Percentiles rank a stretch among this genome's conserved stretches.
Conservation (phyloP, 2,329 filamentous ascomycete genomes). For the Trichoderma harzianum region DNA sequence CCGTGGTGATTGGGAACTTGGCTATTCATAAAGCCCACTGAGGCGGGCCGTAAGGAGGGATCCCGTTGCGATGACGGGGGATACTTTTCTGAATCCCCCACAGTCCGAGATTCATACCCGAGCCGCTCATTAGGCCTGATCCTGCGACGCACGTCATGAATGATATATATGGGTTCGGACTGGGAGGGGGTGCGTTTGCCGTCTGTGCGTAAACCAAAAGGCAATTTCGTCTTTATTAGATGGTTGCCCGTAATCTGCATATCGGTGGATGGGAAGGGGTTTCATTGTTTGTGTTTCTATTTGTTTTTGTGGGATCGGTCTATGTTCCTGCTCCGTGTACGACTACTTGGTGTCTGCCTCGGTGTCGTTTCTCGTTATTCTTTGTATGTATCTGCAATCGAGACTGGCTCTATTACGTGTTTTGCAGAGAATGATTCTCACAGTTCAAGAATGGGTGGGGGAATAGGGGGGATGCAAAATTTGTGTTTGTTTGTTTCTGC, state of each 20-base stretch:
- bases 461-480: background rate
- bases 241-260: background rate
- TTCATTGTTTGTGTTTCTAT: background rate
- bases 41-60: background rate
- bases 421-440: background rate
- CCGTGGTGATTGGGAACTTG: background rate
- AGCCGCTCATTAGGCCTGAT: background rate
- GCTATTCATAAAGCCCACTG: background rate
- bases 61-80: background rate
- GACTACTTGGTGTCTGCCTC: background rate
- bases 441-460: background rate
- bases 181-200: background rate
- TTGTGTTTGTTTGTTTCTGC: background rate
- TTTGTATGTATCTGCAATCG: conserved; percentile 12
- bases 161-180: background rate
- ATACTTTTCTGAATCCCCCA: background rate
- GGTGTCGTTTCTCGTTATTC: background rate
- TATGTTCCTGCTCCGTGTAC: background rate
- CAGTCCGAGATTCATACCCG: background rate
- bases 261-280: background rate
- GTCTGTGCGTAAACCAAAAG: background rate
- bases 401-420: conserved; percentile 7
- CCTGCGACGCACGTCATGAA: background rate
- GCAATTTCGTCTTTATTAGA: background rate
- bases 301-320: background rate